Evolutionary conservation across 225 moss, liverwort and hornwort genomes (phyloP).

Genomic region (Physcomitrium patens): DNA sequence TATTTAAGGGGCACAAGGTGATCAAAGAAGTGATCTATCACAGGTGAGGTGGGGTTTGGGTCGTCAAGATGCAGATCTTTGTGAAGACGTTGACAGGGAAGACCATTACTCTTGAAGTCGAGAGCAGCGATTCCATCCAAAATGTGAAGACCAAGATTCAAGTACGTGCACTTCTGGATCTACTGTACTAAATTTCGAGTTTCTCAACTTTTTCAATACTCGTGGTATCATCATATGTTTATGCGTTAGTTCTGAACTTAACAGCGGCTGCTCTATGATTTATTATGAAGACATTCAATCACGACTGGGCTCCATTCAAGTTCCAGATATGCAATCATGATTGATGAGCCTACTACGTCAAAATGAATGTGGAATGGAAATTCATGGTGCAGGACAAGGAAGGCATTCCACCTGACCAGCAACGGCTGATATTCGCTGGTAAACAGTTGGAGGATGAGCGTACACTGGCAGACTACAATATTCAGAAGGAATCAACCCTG

Average conservation of each 20-base stretch:
- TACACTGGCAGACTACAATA: constrained; percentile 82
- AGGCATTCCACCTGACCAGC: constrained; percentile 75
- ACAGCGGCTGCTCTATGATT: too few species aligned
- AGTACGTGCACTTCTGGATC: constrained; percentile 31
- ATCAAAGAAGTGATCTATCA: neutral
- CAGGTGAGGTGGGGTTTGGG: constrained; percentile 19
- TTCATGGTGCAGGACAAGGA: constrained; percentile 63
- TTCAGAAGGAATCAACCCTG: constrained; percentile 86
- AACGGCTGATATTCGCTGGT: constrained; percentile 85
- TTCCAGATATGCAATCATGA: too few species aligned
- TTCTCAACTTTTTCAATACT: too few species aligned
- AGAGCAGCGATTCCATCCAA: constrained; percentile 74
- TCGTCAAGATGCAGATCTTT: constrained; percentile 73
- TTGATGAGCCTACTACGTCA: neutral
- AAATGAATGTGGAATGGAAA: constrained; percentile 12
- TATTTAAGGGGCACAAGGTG: too few species aligned
- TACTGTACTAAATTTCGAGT: neutral
- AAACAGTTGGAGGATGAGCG: constrained; percentile 97
- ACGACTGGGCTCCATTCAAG: too few species aligned
- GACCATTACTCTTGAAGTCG: constrained; percentile 78
- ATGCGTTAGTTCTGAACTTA: too few species aligned
- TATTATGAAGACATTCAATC: too few species aligned
- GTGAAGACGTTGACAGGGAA: constrained; percentile 84
- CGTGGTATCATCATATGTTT: neutral
- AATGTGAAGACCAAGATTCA: constrained; percentile 81